Base-by-base conservation (phyloP, 768 basidiomycete species). In the Rickenella mellea region DNA sequence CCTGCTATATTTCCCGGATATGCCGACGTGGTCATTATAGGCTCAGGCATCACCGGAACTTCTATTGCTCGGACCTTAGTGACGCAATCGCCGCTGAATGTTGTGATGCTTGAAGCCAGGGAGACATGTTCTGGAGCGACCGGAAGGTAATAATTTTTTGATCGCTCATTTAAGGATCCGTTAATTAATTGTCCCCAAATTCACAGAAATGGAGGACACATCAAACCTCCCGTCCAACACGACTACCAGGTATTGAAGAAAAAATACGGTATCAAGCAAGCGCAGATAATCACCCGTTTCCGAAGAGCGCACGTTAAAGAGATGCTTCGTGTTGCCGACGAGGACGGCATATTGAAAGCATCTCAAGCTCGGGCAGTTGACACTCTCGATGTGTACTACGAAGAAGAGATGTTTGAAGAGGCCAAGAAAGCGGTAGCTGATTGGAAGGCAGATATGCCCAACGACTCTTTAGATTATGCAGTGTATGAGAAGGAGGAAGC, bases 21-120 rank as follows among this genome's bases (percentile, higher is more conserved):
- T 39, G 80, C 73, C 5, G 86, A 88, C 48, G 59, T 87, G 2
- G 75, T 85, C 20, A 65, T 88, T 39, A 71, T 88, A 41, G 85
- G 85, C 2, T 80, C 79, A n/a, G 85, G 85, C 0, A 82, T 88
- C 44, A 79, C 84, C 0, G 83, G 83, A 3, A 67, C 80, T 0
- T 67, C 77, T 1, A 56, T 83, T 33, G 76, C 73, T 4, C 70
- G 75, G 47, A 69, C 70, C 7, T 46, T 81, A 19, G 62, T 86
- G 12, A 62, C 67, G 29, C 55, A 56, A 28, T 35, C 20, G 39
- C 42, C 54, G 22, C 45, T 74, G 11, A 60, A 63, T 27, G 57
- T 92, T 2, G 73, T 87, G 17, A 78, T 90, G 66, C 68, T 94
- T 17, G 90, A 94, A 50, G 90, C 89, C 3, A 63, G 90, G 41